phyloP scores from a whole-genome alignment of 306 rosid genomes.

The Quercus engelmannii region DNA sequence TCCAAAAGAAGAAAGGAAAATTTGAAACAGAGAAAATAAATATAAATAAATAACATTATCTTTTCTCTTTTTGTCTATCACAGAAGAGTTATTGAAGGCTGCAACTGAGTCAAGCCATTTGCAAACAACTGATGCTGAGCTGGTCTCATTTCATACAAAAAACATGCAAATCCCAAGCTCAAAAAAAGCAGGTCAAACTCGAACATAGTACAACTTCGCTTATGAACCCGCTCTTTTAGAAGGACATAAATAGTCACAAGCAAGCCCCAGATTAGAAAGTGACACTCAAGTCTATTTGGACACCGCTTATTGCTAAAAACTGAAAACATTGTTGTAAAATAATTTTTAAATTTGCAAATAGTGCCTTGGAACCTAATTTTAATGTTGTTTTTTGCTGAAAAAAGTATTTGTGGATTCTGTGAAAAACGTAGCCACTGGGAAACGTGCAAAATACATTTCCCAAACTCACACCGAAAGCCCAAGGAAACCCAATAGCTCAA shows the following conservation, averaged over 20 bases:
- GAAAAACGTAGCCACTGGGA: no score
- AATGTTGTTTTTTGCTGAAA: no score
- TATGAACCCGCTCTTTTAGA: background rate
- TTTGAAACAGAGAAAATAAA: background rate
- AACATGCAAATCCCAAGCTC: background rate
- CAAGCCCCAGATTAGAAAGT: background rate
- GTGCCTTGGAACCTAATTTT: no score
- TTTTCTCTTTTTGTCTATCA: background rate
- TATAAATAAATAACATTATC: background rate
- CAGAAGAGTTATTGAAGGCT: background rate
- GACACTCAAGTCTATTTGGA: no score
- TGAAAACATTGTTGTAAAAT: no score
- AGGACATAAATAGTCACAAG: background rate
- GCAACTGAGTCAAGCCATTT: background rate
- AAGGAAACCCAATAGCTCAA: background rate
- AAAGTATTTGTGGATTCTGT: no score
- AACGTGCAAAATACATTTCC: no score
- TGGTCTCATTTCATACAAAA: background rate
- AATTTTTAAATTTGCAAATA: no score
- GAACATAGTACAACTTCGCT: background rate
- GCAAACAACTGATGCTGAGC: background rate
- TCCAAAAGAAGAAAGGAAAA: background rate
- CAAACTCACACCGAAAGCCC: no score
- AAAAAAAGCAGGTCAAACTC: background rate
- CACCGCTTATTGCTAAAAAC: no score